Base-by-base conservation (phyloP, 2,329 filamentous ascomycete species). In the Colletotrichum sansevieriae region DNA sequence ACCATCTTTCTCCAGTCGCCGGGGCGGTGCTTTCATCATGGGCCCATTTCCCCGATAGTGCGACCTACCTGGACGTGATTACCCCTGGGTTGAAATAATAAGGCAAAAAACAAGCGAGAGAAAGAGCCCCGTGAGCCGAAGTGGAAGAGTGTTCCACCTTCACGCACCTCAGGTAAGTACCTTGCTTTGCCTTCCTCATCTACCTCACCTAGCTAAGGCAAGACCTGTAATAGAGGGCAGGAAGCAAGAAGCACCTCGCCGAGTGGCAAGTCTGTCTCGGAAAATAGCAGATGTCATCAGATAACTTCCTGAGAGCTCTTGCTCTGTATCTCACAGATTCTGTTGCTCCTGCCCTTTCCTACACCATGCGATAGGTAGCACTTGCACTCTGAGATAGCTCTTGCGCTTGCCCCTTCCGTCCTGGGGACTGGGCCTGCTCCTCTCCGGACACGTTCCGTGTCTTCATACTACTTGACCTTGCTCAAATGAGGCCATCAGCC, bases 41-140 rank as follows among this genome's bases (percentile, higher is more conserved):
- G 15, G 9, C 39, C 65, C 61, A 62, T 22, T 68, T 68, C 22
- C 55, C 65, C 65, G 65, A 65, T 29, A 37, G 3, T 25, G 25
- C 25, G 25, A 25, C 51, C 29, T 20, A 39, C 7, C 22, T 12
- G 35, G 10, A 7, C 29, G 37, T 11, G 29, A 33, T 35, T 33
- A 33, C 22, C 35, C 13, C 13, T 37, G 11, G 37, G 39, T 39
- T 39, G 35, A 13, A 39, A 39, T 4, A 2, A 13, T 2, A 39
- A 39, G 35, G 35, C 35, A 39, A 39, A 10, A 20, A 9, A 25
- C 25, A 29, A 47, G 22, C 41, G 15, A 47, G 43, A 59, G 25
- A 13, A 59, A 47, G 41, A 47, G 47, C 47, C 25, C 25, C 25
- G 25, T 25, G 4, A 25, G 25, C 25, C 25, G 25, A 4, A 25